These are phyloP conservation scores for Coemansia sp. DNA, from an alignment of 192 early-diverging fungal genomes.

Conservation along the genomic window DNA sequence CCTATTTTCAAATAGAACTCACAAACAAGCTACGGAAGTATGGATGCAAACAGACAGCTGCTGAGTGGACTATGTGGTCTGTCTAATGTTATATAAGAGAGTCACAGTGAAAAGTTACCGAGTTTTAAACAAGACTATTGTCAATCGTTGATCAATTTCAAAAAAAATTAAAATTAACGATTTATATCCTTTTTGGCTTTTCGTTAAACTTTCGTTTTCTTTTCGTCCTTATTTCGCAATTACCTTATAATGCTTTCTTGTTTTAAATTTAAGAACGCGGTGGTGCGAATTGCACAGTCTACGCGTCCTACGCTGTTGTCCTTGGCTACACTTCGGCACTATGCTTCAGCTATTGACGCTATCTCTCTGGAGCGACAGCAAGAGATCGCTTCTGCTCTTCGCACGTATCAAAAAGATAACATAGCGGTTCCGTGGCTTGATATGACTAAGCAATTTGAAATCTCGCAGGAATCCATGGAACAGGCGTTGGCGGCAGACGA, in stretches of 20 bases:
- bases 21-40: too few species aligned
- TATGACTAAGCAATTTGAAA: not conserved
- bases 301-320: not conserved
- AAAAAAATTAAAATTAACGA: constrained; percentile 21
- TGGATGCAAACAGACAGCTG: too few species aligned
- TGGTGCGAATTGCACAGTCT: not conserved
- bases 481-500: not conserved
- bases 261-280: not conserved
- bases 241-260: not conserved
- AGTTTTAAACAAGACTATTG: not conserved
- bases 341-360: not conserved
- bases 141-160: constrained; percentile 1
- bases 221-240: not conserved
- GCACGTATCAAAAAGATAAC: not conserved
- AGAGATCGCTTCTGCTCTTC: not conserved
- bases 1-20: too few species aligned
- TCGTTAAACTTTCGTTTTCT: not conserved
- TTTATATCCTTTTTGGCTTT: not conserved
- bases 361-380: not conserved
- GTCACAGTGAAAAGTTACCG: too few species aligned
- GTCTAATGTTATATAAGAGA: too few species aligned
- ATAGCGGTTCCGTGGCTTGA: not conserved
- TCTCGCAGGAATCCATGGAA: not conserved
- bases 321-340: not conserved
- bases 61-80: too few species aligned